Percentiles rank a stretch among this genome's conserved stretches.
These are phyloP conservation scores for Lactifluus piperatus DNA, from an alignment of 768 basidiomycete genomes.

Conservation along the genomic window DNA sequence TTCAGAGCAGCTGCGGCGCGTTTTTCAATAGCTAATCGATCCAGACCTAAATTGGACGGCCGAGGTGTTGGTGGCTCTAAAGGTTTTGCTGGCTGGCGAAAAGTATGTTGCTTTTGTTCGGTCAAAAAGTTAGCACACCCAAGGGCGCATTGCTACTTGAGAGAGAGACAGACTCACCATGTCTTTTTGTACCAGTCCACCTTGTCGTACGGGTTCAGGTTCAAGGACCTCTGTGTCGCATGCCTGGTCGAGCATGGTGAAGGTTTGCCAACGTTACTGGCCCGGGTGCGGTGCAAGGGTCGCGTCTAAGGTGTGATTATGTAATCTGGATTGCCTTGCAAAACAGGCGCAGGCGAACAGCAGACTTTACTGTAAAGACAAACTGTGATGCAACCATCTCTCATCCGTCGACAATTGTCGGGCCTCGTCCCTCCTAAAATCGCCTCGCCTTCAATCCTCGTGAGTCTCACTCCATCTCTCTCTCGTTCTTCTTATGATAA, in stretches of 20 bases:
- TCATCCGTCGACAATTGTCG: constrained; percentile 76
- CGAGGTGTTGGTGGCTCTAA: constrained; percentile 72
- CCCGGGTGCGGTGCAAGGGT: constrained; percentile 28
- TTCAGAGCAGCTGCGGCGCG: constrained; percentile 39
- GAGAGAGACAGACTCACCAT: constrained; percentile 35
- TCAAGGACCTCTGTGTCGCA: constrained; percentile 77
- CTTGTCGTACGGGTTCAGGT: constrained; percentile 67
- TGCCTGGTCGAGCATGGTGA: neutral
- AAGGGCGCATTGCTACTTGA: too few species aligned
- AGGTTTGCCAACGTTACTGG: constrained; percentile 66
- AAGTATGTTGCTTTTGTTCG: constrained; percentile 77
- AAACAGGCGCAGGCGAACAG: too few species aligned
- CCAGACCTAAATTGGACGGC: constrained; percentile 76
- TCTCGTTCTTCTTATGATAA: neutral
- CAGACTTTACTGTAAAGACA: too few species aligned
- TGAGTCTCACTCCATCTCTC: constrained; percentile 32
- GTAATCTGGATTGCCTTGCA: constrained; percentile 31
- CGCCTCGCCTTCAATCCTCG: constrained; percentile 83
- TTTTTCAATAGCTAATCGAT: constrained; percentile 85
- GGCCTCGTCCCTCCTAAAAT: constrained; percentile 92
- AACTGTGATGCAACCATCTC: constrained; percentile 62
- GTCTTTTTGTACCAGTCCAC: constrained; percentile 68
- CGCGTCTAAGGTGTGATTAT: constrained; percentile 86
- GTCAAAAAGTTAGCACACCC: too few species aligned
- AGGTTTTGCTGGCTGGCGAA: constrained; percentile 64